Evolutionary conservation across 176 grass and related monocot species (phyloP).

Genomic region (Chrysopogon serrulatus): DNA sequence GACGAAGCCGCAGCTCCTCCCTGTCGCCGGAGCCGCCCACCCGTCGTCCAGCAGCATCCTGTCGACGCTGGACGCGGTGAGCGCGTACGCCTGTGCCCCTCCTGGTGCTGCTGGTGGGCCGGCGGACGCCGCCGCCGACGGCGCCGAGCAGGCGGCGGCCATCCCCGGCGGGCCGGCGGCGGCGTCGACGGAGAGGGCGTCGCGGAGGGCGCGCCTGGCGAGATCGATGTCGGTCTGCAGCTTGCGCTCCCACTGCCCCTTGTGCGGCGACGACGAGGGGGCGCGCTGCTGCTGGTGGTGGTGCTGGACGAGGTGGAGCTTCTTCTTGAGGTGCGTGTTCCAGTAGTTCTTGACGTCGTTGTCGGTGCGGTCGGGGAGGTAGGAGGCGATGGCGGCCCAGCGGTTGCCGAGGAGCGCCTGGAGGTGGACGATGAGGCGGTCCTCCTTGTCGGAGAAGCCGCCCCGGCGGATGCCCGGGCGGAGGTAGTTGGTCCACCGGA

Average conservation of each 20-base stretch:
- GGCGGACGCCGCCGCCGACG: neutral
- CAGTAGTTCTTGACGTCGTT: slow-evolving; percentile 89
- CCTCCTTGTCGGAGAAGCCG: slow-evolving; percentile 65
- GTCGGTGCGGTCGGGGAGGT: slow-evolving; percentile 71
- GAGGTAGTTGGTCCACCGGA: slow-evolving; percentile 88
- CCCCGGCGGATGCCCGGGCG: slow-evolving; percentile 77
- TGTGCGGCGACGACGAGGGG: neutral
- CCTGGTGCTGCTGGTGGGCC: neutral
- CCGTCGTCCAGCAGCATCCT: slow-evolving; percentile 42
- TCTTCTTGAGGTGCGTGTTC: slow-evolving; percentile 75
- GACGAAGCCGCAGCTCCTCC: neutral
- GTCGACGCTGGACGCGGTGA: slow-evolving; percentile 34
- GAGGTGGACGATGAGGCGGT: slow-evolving; percentile 76
- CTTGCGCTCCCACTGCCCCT: slow-evolving; percentile 69
- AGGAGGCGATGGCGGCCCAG: slow-evolving; percentile 81
- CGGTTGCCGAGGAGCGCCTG: slow-evolving; percentile 89
- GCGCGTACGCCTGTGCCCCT: neutral
- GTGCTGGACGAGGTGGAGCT: neutral
- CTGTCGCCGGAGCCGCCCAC: slow-evolving; percentile 17
- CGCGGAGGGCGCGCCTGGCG: slow-evolving; percentile 55
- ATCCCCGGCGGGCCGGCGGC: neutral
- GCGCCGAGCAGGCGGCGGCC: neutral
- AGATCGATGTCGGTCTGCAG: slow-evolving; percentile 76
- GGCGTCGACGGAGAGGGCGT: slow-evolving; percentile 52
- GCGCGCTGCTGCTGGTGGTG: neutral